phyloP scores from a whole-genome alignment of 441 rosid species.

The Mallotus repandus region DNA sequence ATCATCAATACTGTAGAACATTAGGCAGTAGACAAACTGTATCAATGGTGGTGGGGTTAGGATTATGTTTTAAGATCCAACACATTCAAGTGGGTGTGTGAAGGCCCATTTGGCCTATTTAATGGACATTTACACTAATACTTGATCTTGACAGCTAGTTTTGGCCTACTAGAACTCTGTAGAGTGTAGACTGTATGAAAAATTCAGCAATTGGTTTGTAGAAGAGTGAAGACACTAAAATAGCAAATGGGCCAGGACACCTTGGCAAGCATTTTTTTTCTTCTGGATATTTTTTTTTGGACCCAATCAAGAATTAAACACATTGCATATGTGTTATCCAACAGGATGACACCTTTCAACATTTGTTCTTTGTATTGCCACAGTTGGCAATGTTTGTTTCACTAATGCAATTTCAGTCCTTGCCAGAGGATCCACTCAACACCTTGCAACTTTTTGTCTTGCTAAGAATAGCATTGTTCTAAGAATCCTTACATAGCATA shows the following conservation, averaged over 20 bases:
- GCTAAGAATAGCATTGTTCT: too few species aligned
- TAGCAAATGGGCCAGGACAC: slow-evolving; percentile 17
- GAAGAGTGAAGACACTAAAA: not conserved
- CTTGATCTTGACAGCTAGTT: slow-evolving; percentile 16
- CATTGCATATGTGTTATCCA: too few species aligned
- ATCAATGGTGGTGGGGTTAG: slow-evolving; percentile 4
- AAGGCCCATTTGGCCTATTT: slow-evolving; percentile 17
- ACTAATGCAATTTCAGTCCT: not conserved
- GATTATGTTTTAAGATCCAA: slow-evolving; percentile 7
- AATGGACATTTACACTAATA: slow-evolving; percentile 1
- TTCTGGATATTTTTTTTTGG: too few species aligned
- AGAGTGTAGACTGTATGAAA: not conserved
- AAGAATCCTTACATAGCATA: too few species aligned
- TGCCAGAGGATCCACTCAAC: not conserved
- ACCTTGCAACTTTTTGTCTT: too few species aligned
- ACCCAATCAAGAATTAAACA: slow-evolving; percentile 11
- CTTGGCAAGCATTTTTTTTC: too few species aligned
- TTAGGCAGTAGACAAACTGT: not conserved
- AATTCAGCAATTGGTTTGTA: not conserved
- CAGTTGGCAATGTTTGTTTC: slow-evolving; percentile 1
- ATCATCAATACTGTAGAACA: not conserved
- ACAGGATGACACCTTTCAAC: too few species aligned
- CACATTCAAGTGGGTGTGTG: slow-evolving; percentile 6
- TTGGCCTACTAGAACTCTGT: slow-evolving; percentile 7
- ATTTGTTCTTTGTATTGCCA: not conserved